Conservation (phyloP, 345 rosid genomes). For the Salix exigua region DNA sequence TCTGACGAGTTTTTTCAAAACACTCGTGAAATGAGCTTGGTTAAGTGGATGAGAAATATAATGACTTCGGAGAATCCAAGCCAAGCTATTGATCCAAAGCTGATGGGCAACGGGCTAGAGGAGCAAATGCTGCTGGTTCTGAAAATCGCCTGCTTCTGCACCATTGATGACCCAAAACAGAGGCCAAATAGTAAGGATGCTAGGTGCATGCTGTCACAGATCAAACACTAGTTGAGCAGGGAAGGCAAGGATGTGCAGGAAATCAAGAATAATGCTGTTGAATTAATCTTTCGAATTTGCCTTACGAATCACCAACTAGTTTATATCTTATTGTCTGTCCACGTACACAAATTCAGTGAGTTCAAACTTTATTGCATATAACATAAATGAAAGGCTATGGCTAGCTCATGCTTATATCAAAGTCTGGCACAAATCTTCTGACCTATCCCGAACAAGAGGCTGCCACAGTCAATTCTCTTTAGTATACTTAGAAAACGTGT, state of each 20-base stretch:
- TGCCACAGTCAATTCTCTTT: not conserved
- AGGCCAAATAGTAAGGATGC: conserved; percentile 86
- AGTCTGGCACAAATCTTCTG: not conserved
- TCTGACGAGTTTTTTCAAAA: conserved; percentile 79
- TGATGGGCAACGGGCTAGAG: conserved; percentile 56
- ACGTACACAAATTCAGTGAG: not conserved
- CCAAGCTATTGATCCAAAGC: conserved; percentile 56
- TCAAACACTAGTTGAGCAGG: conserved; percentile 25
- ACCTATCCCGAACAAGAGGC: not conserved
- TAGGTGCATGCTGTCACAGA: conserved; percentile 67
- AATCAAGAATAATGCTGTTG: not conserved
- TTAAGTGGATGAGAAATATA: conserved; percentile 74
- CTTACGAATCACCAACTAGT: too few relatives aligned
- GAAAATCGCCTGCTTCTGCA: conserved; percentile 81
- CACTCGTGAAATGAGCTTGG: conserved; percentile 60
- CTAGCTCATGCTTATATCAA: not conserved
- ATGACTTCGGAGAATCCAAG: conserved; percentile 61
- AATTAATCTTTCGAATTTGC: not conserved
- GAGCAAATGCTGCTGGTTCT: conserved; percentile 78
- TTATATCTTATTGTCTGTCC: not conserved
- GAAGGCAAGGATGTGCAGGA: not conserved
- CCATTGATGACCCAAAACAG: conserved; percentile 69
- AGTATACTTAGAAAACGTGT: not conserved
- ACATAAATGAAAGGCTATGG: not conserved
- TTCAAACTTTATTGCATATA: not conserved